phyloP scores from a whole-genome alignment of 202 grass and related monocot genomes.

The Setaria italica region DNA sequence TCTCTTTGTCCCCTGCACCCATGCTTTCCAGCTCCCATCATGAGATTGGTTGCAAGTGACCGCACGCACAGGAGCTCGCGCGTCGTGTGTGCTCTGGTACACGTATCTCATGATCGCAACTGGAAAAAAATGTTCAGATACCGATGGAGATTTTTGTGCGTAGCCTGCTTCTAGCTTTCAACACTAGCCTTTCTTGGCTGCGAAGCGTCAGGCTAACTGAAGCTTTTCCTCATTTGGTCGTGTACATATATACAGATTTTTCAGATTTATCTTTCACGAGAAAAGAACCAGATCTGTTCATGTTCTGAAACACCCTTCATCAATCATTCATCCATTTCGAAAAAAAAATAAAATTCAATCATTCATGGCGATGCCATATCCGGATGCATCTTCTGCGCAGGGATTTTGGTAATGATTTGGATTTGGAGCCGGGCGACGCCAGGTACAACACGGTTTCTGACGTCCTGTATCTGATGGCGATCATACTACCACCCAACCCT shows the following conservation, averaged over 20 bases:
- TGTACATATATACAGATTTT: not conserved
- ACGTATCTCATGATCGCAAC: not conserved
- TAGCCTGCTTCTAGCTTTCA: not conserved
- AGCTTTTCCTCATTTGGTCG: not conserved
- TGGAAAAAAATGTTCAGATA: not conserved
- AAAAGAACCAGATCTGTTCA: not conserved
- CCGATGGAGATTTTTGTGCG: not conserved
- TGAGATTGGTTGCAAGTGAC: not conserved
- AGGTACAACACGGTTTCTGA: conserved; percentile 21
- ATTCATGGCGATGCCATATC: not conserved
- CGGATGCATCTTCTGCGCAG: not conserved
- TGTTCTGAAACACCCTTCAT: not conserved
- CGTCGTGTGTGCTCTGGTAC: not conserved
- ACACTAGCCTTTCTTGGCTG: not conserved
- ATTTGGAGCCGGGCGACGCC: not conserved
- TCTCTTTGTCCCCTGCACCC: not conserved
- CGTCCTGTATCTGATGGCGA: not conserved
- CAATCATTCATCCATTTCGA: not conserved
- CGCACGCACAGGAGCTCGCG: not conserved
- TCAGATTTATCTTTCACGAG: not conserved
- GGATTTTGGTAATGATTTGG: not conserved
- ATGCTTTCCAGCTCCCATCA: not conserved
- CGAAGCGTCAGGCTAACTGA: not conserved
- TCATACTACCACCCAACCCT: not conserved
- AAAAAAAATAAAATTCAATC: no score